Evolutionary conservation across 768 basidiomycete genomes (phyloP).

Genomic region (Amyloporia xantha): DNA sequence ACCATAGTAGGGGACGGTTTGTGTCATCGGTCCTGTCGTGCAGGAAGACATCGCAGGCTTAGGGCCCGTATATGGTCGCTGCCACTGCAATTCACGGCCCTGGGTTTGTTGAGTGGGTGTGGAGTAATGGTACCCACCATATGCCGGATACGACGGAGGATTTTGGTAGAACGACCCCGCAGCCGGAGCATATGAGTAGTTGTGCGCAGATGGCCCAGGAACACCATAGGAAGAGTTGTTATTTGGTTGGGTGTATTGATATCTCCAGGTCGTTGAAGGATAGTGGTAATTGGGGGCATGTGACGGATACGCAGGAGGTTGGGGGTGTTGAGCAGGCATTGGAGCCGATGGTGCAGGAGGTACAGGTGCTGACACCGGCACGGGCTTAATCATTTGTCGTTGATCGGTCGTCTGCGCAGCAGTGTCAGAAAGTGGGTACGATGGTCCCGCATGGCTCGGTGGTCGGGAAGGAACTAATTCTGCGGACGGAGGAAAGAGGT

Average conservation of each 20-base stretch:
- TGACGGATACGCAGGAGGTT: constrained; percentile 4
- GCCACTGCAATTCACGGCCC: constrained; percentile 27
- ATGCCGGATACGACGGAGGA: constrained; percentile 2
- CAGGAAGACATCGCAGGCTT: not conserved
- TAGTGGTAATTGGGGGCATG: constrained; percentile 11
- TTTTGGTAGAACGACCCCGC: not conserved
- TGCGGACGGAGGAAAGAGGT: not conserved
- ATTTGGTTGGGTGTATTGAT: constrained; percentile 15
- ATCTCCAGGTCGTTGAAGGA: constrained; percentile 27
- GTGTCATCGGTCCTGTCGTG: not conserved
- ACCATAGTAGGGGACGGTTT: not conserved
- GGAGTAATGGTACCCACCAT: not conserved
- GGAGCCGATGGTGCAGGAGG: constrained; percentile 13
- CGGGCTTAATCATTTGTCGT: no score
- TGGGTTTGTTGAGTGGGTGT: not conserved
- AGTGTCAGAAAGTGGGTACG: constrained; percentile 8
- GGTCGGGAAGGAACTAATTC: not conserved
- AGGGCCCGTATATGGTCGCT: constrained; percentile 27
- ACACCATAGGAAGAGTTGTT: not conserved
- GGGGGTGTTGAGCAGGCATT: constrained; percentile 14
- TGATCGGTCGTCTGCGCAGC: constrained; percentile 24
- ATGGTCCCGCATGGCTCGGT: not conserved
- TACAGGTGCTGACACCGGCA: constrained; percentile 4
- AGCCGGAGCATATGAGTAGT: constrained; percentile 3
- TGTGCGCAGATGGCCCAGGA: not conserved